Evolutionary conservation across 2,329 filamentous ascomycete species (phyloP), one percentile per base, ranked within the genome.

Genomic region (Aspergillus hortae): DNA sequence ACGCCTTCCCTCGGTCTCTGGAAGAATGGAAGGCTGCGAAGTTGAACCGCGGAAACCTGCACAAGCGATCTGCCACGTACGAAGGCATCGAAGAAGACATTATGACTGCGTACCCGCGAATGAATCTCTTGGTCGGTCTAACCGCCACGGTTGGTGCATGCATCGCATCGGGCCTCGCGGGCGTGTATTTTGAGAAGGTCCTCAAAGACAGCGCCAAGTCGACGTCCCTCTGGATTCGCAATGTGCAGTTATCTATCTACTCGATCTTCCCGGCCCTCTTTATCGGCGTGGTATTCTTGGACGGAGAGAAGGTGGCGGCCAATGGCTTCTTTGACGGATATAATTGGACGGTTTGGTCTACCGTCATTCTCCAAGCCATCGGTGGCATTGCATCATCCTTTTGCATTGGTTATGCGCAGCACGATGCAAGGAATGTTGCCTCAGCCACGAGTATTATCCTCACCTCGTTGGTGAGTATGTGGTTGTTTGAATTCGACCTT

Each of bases 311-410:
- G 38, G 91, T 99, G 57, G 81, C 86, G 23, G 84, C 87, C 69
- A 85, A 89, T 56, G 94, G 94, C 11, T 95, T 97, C 72, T 97
- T 99, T 61, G 87, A 89, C 52, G 94, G 94, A 2, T 99, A 97
- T 74, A 96, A 95, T 68, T 88, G 84, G 79, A 80, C 92, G 17
- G 92, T 97, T 3, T 96, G 92, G 91, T 79, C 84, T 4, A 88
- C 91, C 4, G 89, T 97, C 60, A 67, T 85, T 5, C 81, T 94
- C 53, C 94, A 99, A 69, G 89, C 92, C 0, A 74, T 86, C 33
- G 92, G 92, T 30, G 94, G 92, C 21, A 81, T 97, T 25, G 75
- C 95, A n/a, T 86, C 90, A 9, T 88, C 88, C 1, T 79, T 94
- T 54, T 89, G 87, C 67, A 87, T 94, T 69, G 89, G 87, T 56